These are phyloP conservation scores for Fusarium albosuccineum DNA, from an alignment of 2,329 filamentous ascomycete species.

Conservation along the genomic window DNA sequence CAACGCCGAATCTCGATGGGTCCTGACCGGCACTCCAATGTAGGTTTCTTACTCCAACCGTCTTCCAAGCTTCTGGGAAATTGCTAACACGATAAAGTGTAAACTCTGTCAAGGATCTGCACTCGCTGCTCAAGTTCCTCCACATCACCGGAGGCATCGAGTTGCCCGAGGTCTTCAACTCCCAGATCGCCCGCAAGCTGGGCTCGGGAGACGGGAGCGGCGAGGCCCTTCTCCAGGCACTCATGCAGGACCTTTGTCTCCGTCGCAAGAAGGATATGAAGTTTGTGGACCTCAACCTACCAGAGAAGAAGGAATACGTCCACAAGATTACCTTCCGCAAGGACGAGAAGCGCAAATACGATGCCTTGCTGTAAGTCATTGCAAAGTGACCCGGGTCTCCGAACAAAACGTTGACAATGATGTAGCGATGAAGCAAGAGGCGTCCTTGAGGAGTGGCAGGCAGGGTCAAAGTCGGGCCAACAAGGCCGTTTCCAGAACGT, in stretches of 20 bases:
- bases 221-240: slow-evolving; percentile 75
- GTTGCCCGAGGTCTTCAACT: slow-evolving; percentile 79
- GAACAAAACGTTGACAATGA: background rate
- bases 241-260: slow-evolving; percentile 86
- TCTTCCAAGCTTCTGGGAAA: background rate
- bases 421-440: slow-evolving; percentile 78
- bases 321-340: slow-evolving; percentile 79
- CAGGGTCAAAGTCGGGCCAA: slow-evolving; percentile 56
- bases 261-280: slow-evolving; percentile 89
- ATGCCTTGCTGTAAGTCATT: slow-evolving; percentile 72
- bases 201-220: slow-evolving; percentile 68
- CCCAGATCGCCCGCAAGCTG: slow-evolving; percentile 72
- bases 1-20: slow-evolving; percentile 80
- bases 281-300: slow-evolving; percentile 85
- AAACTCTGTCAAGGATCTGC: slow-evolving; percentile 85
- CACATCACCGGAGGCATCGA: slow-evolving; percentile 81
- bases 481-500: slow-evolving; percentile 77
- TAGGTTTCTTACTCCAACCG: slow-evolving; percentile 49
- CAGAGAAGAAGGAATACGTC: slow-evolving; percentile 81
- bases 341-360: slow-evolving; percentile 83
- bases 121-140: slow-evolving; percentile 83
- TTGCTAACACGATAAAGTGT: slow-evolving; percentile 61
- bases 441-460: slow-evolving; percentile 72
- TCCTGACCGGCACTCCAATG: slow-evolving; percentile 85
- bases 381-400: fast-evolving